phyloP scores from a whole-genome alignment of 1,284 basidiomycete species.

The Ganoderma resinaceum region DNA sequence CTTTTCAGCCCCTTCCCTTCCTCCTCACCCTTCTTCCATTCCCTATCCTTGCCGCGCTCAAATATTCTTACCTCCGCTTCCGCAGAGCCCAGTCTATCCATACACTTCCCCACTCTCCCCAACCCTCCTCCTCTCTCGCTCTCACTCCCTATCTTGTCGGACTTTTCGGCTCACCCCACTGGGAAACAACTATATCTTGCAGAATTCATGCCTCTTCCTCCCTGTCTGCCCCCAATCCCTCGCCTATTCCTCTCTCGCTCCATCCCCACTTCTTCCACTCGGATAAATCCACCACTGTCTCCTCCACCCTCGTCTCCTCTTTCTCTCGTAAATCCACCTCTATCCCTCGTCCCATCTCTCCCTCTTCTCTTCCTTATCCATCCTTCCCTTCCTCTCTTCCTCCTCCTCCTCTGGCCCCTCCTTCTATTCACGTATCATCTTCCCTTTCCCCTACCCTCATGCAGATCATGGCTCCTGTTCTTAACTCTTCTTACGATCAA shows the following conservation, averaged over 20 bases:
- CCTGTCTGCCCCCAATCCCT: not conserved
- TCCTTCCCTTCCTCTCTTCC: slow-evolving; percentile 27
- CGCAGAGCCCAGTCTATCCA: slow-evolving; percentile 30
- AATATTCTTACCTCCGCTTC: slow-evolving; percentile 30
- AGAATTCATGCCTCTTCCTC: not conserved
- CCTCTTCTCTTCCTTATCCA: slow-evolving; percentile 9
- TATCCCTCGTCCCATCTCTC: slow-evolving; percentile 19
- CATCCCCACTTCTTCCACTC: slow-evolving; percentile 16
- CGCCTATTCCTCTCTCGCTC: slow-evolving; percentile 14
- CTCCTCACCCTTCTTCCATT: slow-evolving; percentile 27
- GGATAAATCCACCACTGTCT: slow-evolving; percentile 15
- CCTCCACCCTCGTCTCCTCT: slow-evolving; percentile 21
- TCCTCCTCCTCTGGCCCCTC: slow-evolving; percentile 11
- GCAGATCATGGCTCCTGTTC: slow-evolving; percentile 37
- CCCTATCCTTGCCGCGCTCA: slow-evolving; percentile 26
- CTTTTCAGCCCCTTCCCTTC: slow-evolving; percentile 8
- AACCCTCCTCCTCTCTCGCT: slow-evolving; percentile 1
- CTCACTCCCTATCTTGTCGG: slow-evolving; percentile 33
- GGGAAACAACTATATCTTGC: slow-evolving; percentile 33
- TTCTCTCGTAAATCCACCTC: slow-evolving; percentile 17
- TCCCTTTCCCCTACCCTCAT: slow-evolving; percentile 32
- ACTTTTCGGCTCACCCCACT: slow-evolving; percentile 32
- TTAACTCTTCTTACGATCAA: slow-evolving; percentile 31
- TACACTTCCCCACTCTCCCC: slow-evolving; percentile 3
- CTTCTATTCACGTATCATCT: slow-evolving; percentile 11